Evolutionary conservation across 228 moss, liverwort and hornwort genomes (phyloP).

Genomic region (Sphagnum magellanicum): DNA sequence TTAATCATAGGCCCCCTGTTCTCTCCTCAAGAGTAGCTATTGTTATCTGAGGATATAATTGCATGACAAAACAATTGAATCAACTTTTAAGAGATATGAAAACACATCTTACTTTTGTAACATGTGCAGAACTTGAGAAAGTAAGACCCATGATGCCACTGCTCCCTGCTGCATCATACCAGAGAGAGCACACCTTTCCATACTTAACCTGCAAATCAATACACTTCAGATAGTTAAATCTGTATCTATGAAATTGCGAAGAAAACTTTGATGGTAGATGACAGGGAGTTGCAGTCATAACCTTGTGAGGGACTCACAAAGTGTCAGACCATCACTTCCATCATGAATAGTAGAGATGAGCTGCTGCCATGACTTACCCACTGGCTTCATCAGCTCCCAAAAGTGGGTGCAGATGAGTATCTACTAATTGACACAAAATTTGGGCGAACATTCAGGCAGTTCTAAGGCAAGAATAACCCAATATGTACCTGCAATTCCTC

Average conservation of each 20-base stretch:
- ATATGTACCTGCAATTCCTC: conserved; percentile 53
- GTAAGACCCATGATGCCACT: conserved; percentile 65
- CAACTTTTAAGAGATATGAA: background rate
- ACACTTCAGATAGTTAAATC: background rate
- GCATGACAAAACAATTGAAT: background rate
- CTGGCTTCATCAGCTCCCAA: background rate
- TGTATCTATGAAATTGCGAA: background rate
- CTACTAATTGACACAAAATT: no score
- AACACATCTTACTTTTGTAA: conserved; percentile 16
- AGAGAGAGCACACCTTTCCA: conserved; percentile 40
- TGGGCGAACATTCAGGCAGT: background rate
- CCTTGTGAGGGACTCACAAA: background rate
- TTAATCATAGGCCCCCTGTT: background rate
- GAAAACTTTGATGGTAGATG: background rate
- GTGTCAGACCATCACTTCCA: background rate
- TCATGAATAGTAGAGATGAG: background rate
- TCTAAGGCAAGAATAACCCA: background rate
- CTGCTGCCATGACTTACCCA: background rate
- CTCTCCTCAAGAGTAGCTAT: no score
- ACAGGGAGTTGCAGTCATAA: background rate
- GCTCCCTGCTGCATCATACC: conserved; percentile 56
- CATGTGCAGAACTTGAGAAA: conserved; percentile 27
- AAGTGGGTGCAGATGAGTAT: no score
- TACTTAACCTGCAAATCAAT: conserved; percentile 27
- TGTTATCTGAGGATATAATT: no score